phyloP scores from a whole-genome alignment of 495 filamentous ascomycete genomes.

The Penicillium manginii region DNA sequence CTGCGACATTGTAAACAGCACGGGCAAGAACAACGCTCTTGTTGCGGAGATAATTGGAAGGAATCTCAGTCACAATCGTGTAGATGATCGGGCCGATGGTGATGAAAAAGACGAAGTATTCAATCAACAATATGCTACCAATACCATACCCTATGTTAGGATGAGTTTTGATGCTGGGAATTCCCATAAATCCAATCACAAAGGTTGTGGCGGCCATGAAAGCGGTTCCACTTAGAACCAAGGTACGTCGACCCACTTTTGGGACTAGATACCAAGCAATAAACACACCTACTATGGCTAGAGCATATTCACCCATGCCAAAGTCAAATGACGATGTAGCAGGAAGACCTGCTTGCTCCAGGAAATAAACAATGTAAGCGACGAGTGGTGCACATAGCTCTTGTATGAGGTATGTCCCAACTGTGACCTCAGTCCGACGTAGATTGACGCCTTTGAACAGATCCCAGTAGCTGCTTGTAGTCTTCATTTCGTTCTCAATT shows the following conservation, averaged over 20 bases:
- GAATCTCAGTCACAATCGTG: constrained; percentile 69
- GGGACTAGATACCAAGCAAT: constrained; percentile 68
- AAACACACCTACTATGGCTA: constrained; percentile 66
- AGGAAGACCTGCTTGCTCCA: constrained; percentile 64
- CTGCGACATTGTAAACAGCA: constrained; percentile 66
- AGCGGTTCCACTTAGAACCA: constrained; percentile 64
- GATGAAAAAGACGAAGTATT: constrained; percentile 66
- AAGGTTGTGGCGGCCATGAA: constrained; percentile 61
- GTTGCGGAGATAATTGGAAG: constrained; percentile 64
- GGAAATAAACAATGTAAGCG: constrained; percentile 72
- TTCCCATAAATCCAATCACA: constrained; percentile 63
- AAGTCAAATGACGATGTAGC: constrained; percentile 61
- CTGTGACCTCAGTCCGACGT: constrained; percentile 69
- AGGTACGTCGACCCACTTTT: constrained; percentile 64
- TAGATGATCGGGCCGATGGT: constrained; percentile 74
- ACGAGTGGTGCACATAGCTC: constrained; percentile 70
- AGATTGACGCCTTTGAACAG: constrained; percentile 70
- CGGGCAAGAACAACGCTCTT: constrained; percentile 67
- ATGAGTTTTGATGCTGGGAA: constrained; percentile 51
- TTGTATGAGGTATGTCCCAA: constrained; percentile 71
- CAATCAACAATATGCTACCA: constrained; percentile 61
- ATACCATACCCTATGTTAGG: constrained; percentile 30
- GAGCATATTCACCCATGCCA: constrained; percentile 64
- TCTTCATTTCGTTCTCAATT: constrained; percentile 62
- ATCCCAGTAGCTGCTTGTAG: constrained; percentile 61